Percentiles rank a stretch among this genome's conserved stretches.
Evolutionary conservation across 768 basidiomycete genomes (phyloP).

Genomic region (Tricholoma furcatifolium): DNA sequence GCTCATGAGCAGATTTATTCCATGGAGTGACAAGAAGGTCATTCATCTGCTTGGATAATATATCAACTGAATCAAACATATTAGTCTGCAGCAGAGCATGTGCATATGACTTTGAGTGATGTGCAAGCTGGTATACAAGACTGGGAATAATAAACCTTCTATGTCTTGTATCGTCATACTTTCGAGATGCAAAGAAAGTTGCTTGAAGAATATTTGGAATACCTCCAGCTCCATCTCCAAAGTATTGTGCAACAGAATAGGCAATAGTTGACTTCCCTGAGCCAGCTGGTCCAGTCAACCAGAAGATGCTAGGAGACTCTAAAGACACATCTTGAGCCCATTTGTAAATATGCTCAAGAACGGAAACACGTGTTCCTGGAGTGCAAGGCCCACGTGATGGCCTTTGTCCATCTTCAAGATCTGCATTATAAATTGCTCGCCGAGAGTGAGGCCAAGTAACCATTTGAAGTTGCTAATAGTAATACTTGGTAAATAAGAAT

Average conservation of each 20-base stretch:
- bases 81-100: slow-evolving; percentile 10
- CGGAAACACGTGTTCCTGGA: slow-evolving; percentile 23
- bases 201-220: slow-evolving; percentile 14
- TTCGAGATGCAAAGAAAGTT: slow-evolving; percentile 27
- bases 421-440: not conserved
- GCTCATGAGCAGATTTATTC: slow-evolving; percentile 8
- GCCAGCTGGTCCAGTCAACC: slow-evolving; percentile 6
- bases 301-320: slow-evolving; percentile 12
- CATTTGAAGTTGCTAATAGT: not conserved
- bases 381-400: slow-evolving; percentile 17
- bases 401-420: not conserved
- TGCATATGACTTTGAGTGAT: slow-evolving; percentile 19
- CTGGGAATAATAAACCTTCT: slow-evolving; percentile 19
- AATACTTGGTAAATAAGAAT: not conserved
- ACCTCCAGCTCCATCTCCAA: slow-evolving; percentile 7
- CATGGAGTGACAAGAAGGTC: slow-evolving; percentile 21
- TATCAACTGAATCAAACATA: slow-evolving; percentile 9
- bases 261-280: slow-evolving; percentile 26
- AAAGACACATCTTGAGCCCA: slow-evolving; percentile 23
- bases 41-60: slow-evolving; percentile 13
- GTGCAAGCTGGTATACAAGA: slow-evolving; percentile 23
- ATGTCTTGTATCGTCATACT: slow-evolving; percentile 19
- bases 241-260: slow-evolving; percentile 20
- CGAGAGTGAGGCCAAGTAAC: too few species aligned
- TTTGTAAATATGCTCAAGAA: slow-evolving; percentile 16